Conservation (phyloP, 2,329 filamentous ascomycete species). For the Lomentospora prolificans region DNA sequence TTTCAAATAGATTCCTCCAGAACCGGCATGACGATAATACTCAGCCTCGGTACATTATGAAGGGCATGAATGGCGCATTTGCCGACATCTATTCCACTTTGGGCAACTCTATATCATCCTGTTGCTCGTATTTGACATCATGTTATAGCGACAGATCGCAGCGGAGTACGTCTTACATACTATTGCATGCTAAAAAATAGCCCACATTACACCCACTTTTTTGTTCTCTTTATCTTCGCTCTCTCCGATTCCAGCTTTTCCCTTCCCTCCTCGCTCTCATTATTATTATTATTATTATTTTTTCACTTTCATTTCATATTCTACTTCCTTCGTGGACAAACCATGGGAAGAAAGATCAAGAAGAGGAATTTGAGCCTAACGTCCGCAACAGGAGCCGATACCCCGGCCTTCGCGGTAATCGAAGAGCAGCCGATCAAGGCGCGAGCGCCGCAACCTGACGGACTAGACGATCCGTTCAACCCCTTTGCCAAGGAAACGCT, state of each 20-base stretch:
- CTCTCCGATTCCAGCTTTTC: neutral
- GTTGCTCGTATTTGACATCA: slow-evolving; percentile 7
- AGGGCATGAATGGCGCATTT: slow-evolving; percentile 2
- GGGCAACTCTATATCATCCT: slow-evolving; percentile 1
- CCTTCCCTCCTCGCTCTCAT: neutral
- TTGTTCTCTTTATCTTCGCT: neutral
- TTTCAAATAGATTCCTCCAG: neutral
- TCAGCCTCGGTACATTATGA: slow-evolving; percentile 5
- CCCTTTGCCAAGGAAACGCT: neutral
- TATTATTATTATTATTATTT: neutral
- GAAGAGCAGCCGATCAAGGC: neutral
- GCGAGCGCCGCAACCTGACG: neutral
- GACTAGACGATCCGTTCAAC: neutral
- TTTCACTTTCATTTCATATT: neutral
- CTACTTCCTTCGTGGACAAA: neutral
- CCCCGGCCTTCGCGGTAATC: neutral
- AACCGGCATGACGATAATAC: slow-evolving; percentile 3
- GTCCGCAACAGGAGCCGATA: neutral
- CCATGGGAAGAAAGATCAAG: neutral
- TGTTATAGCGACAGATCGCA: slow-evolving; percentile 5
- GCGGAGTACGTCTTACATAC: neutral
- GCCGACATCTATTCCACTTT: slow-evolving; percentile 2
- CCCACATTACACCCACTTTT: neutral
- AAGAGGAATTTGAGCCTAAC: neutral
- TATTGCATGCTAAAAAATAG: neutral